Percentiles rank a stretch among this genome's conserved stretches.
phyloP scores from a whole-genome alignment of 2,329 filamentous ascomycete species.

The Trichophyton simii region DNA sequence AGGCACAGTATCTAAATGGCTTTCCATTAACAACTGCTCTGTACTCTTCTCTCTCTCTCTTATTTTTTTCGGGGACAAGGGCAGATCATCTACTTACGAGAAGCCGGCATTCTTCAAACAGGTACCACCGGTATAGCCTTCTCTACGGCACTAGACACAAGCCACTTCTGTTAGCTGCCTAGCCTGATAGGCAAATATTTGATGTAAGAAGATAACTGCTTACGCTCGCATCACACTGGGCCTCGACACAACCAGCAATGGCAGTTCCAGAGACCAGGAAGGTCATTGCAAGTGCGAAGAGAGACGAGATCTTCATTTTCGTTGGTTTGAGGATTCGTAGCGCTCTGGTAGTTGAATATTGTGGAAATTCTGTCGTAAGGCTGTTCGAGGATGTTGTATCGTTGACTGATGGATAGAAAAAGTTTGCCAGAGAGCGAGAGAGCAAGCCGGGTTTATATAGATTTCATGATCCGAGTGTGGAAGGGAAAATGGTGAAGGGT shows the following conservation, averaged over 20 bases:
- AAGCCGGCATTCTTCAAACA: background rate
- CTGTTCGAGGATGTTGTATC: no score
- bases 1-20: background rate
- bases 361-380: no score
- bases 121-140: background rate
- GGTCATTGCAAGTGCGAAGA: background rate
- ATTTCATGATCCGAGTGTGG: no score
- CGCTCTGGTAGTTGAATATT: no score
- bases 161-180: background rate
- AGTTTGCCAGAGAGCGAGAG: no score
- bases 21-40: background rate
- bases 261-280: background rate
- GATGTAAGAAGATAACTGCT: background rate
- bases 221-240: background rate
- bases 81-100: background rate
- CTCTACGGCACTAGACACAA: background rate
- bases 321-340: background rate
- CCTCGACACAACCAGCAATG: background rate
- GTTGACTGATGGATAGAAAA: no score
- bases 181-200: background rate
- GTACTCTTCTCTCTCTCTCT: no score
- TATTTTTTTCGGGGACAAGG: background rate
- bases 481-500: no score
- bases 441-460: no score
- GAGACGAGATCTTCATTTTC: background rate